phyloP scores from a whole-genome alignment of 1,139 yeast genomes.

The Sugiyamaella grinbergsii region DNA sequence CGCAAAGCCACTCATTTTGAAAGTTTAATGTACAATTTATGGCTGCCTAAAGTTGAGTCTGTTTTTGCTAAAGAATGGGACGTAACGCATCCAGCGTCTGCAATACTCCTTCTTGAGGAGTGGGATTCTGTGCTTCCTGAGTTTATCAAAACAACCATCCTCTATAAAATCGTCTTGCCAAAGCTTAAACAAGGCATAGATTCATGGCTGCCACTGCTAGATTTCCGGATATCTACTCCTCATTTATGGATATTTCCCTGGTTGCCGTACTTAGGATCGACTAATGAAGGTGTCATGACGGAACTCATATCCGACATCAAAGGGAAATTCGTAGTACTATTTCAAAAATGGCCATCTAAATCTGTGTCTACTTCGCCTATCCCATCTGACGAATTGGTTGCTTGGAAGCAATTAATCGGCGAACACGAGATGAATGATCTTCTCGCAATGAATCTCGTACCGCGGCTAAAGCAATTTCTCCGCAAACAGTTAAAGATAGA shows the following conservation, averaged over 20 bases:
- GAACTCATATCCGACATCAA: constrained; percentile 38
- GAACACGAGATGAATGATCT: constrained; percentile 36
- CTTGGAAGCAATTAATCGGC: constrained; percentile 48
- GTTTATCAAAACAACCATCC: constrained; percentile 39
- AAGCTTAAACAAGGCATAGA: constrained; percentile 42
- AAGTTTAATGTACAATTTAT: constrained; percentile 41
- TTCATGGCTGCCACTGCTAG: constrained; percentile 43
- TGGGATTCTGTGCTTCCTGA: constrained; percentile 48
- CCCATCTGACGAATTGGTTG: constrained; percentile 39
- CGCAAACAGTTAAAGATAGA: constrained; percentile 35
- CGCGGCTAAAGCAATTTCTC: constrained; percentile 41
- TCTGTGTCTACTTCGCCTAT: constrained; percentile 23
- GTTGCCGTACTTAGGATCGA: constrained; percentile 43
- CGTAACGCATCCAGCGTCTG: constrained; percentile 35
- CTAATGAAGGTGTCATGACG: constrained; percentile 23
- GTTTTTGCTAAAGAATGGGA: constrained; percentile 44
- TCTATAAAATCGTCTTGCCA: constrained; percentile 43
- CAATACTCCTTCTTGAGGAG: constrained; percentile 44
- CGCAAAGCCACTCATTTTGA: constrained; percentile 36
- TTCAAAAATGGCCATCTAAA: constrained; percentile 25
- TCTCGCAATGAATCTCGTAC: constrained; percentile 39
- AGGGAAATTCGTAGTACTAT: constrained; percentile 40
- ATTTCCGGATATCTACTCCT: constrained; percentile 32
- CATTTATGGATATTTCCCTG: constrained; percentile 51
- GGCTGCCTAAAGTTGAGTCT: constrained; percentile 43